Evolutionary conservation across 2,329 filamentous ascomycete species (phyloP).

Genomic region (Hymenoscyphus scutula): DNA sequence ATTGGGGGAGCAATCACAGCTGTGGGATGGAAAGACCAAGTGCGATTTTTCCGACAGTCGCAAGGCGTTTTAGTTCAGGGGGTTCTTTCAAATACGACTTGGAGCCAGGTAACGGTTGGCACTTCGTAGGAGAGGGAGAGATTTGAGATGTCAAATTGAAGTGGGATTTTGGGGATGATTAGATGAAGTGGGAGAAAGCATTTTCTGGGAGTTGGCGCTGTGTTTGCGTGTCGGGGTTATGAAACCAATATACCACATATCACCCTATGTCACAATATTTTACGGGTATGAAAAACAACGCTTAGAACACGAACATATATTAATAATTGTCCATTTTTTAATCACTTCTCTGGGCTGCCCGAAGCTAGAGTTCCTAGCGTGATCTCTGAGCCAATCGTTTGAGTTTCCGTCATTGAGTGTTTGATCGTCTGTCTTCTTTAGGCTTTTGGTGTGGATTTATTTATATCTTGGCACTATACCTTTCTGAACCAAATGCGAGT

Average conservation of each 20-base stretch:
- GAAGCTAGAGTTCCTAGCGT: background rate
- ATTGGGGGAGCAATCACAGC: slow-evolving; percentile 25
- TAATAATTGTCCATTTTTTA: background rate
- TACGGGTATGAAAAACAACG: background rate
- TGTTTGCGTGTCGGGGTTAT: background rate
- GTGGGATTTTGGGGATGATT: background rate
- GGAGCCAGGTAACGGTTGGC: slow-evolving; percentile 19
- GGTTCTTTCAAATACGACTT: slow-evolving; percentile 18
- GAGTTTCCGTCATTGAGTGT: too few relatives aligned
- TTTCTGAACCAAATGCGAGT: too few relatives aligned
- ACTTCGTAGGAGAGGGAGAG: background rate
- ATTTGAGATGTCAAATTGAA: background rate
- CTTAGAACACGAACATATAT: background rate
- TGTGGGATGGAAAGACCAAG: slow-evolving; percentile 25
- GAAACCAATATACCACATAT: background rate
- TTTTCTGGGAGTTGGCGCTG: background rate
- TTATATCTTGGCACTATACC: too few relatives aligned
- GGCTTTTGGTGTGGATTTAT: too few relatives aligned
- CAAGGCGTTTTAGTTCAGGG: slow-evolving; percentile 21
- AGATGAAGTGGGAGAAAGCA: background rate
- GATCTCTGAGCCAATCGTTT: too few relatives aligned
- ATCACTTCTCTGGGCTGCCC: background rate
- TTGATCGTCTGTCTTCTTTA: too few relatives aligned
- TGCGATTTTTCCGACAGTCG: slow-evolving; percentile 21
- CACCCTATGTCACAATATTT: slow-evolving; percentile 3